phyloP scores from a whole-genome alignment of 2,329 filamentous ascomycete genomes.

The Ophiocordyceps sinensis region DNA sequence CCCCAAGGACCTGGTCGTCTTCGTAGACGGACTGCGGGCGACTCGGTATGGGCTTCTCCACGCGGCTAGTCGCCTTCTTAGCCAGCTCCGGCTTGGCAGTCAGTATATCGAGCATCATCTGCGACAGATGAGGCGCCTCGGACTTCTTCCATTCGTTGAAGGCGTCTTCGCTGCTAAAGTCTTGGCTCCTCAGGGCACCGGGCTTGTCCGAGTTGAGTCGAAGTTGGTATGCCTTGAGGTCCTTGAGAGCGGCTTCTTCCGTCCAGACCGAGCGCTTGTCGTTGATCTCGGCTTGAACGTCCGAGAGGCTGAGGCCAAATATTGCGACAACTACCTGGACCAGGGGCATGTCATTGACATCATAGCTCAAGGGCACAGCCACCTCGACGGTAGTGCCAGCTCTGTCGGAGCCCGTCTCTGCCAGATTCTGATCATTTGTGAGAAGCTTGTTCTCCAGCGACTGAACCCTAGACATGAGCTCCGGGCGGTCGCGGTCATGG shows the following conservation, averaged over 20 bases:
- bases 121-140: conserved; percentile 75
- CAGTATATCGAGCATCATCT: conserved; percentile 86
- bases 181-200: conserved; percentile 63
- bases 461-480: conserved; percentile 63
- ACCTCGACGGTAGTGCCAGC: conserved; percentile 54
- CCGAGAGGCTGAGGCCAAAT: conserved; percentile 64
- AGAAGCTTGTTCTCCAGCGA: conserved; percentile 88
- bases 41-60: conserved; percentile 42
- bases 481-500: conserved; percentile 71
- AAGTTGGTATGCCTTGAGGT: conserved; percentile 87
- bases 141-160: conserved; percentile 84
- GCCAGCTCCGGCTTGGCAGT: conserved; percentile 75
- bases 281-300: conserved; percentile 80
- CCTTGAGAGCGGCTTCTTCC: conserved; percentile 75
- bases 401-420: conserved; percentile 17
- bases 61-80: conserved; percentile 51
- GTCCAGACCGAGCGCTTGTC: conserved; percentile 72
- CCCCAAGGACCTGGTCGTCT: conserved; percentile 33
- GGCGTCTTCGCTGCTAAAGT: conserved; percentile 81
- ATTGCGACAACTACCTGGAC: conserved; percentile 77
- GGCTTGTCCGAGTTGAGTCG: conserved; percentile 68
- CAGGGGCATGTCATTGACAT: conserved; percentile 93
- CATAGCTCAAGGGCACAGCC: conserved; percentile 68
- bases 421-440: conserved; percentile 81
- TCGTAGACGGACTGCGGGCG: conserved; percentile 28